Percentiles rank a stretch among this genome's conserved stretches.
Evolutionary conservation across 2,329 filamentous ascomycete species (phyloP).

Genomic region (Apiospora arundinis): DNA sequence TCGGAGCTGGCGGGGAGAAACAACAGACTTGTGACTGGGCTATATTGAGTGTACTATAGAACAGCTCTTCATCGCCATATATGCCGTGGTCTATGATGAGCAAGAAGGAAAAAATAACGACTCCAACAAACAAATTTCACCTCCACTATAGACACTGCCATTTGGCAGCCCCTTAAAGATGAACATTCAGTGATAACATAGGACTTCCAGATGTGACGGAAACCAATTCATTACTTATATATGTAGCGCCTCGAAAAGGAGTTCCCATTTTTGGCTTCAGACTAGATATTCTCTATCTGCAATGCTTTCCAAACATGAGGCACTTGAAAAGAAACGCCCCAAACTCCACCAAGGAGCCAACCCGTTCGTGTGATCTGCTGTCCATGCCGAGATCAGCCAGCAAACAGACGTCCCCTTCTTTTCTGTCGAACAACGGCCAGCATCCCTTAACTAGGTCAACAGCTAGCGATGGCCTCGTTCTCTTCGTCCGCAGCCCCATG

Average conservation of each 20-base stretch:
- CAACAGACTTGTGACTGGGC: background rate
- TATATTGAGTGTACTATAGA: slow-evolving; percentile 9
- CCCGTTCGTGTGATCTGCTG: background rate
- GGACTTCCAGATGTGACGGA: background rate
- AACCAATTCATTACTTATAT: background rate
- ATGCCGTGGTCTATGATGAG: background rate
- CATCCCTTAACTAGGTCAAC: background rate
- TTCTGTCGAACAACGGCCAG: background rate
- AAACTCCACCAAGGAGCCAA: slow-evolving; percentile 18
- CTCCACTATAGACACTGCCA: background rate
- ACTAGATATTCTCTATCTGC: slow-evolving; percentile 17
- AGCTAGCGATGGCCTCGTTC: background rate
- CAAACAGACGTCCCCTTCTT: background rate
- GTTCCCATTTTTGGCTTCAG: slow-evolving; percentile 14
- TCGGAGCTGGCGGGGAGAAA: background rate
- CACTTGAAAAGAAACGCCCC: slow-evolving; percentile 19
- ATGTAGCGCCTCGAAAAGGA: slow-evolving; percentile 1
- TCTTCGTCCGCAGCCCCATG: background rate
- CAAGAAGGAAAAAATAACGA: background rate
- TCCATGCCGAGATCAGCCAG: slow-evolving; percentile 3
- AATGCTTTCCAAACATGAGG: slow-evolving; percentile 17
- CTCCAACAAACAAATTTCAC: slow-evolving; percentile 2
- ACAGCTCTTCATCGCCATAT: background rate
- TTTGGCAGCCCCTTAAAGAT: background rate
- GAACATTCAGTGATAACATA: background rate